phyloP scores from a whole-genome alignment of 2,329 filamentous ascomycete species.

The Beauveria varroae region DNA sequence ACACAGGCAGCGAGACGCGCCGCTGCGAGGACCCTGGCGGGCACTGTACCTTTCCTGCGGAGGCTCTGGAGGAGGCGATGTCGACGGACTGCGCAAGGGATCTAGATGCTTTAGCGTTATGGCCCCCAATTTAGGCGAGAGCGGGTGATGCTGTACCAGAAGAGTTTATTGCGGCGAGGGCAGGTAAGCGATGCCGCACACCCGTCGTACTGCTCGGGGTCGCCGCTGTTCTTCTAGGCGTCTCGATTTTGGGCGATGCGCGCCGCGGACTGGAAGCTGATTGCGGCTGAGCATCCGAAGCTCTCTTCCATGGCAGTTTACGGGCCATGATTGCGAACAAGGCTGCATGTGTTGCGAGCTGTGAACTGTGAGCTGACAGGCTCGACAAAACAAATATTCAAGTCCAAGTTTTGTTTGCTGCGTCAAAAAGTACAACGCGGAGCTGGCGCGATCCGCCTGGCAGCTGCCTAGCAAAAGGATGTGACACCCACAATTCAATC shows the following conservation, averaged over 20 bases:
- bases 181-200: background rate
- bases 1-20: background rate
- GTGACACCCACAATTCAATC: background rate
- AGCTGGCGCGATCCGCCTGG: background rate
- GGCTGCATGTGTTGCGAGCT: too few relatives aligned
- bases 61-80: conserved; percentile 44
- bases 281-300: conserved; percentile 12
- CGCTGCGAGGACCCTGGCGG: background rate
- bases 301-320: conserved; percentile 43
- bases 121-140: background rate
- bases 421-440: background rate
- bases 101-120: conserved; percentile 16
- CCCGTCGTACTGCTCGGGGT: background rate
- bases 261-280: background rate
- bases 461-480: background rate
- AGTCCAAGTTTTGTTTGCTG: background rate
- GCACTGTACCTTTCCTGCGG: conserved; percentile 35
- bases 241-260: background rate
- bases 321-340: conserved; percentile 35
- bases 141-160: conserved; percentile 1
- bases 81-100: conserved; percentile 33
- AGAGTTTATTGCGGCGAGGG: background rate
- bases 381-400: too few relatives aligned
- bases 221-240: background rate
- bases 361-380: too few relatives aligned